Base-by-base conservation (phyloP, 306 rosid genomes). In the Pterocarpus macrocarpus region DNA sequence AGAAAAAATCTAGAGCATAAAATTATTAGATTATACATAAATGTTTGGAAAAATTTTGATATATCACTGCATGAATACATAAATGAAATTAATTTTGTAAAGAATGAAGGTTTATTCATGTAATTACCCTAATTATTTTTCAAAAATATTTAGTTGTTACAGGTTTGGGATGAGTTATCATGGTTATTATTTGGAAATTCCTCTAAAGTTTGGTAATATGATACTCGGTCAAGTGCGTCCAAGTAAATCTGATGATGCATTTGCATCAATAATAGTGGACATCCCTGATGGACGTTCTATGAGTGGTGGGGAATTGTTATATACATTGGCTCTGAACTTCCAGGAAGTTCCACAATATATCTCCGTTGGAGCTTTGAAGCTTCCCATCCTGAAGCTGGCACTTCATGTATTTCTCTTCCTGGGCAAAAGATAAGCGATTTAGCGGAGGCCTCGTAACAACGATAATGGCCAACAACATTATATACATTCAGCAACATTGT, bases 221-320 rank as follows among this genome's bases (percentile, higher is more conserved):
- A 62, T 62, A 12, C 59, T 45, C 43, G 45, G 33, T 47, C 57
- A 61, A 4, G 43, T 10, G 57, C 71, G 45, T 5, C 11, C 62
- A n/a, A 41, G 45, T 71, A 63, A 76, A 59, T n/a, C n/a, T n/a
- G n/a, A n/a, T n/a, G n/a, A n/a, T n/a, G n/a, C n/a, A n/a, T n/a
- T n/a, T n/a, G 59, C 69, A 76, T 62, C 80, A 75, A 62, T 62
- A 49, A 45, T 36, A 22, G 71, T 61, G 47, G 80, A 63, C 47
- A 76, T 76, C 16, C 63, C 80, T 15, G 7, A 76, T 5, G 45
- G 63, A 2, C 28, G 61, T 47, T 1, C 50, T 63, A 6, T 45
- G 63, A 76, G n/a, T 76, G 61, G 71, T 62, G 80, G 80, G 71
- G 80, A 62, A 33, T 63, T 33, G 62, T 35, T 62, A 63, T 63